Conservation (phyloP, 768 basidiomycete species). For the Pleurotus djamor region DNA sequence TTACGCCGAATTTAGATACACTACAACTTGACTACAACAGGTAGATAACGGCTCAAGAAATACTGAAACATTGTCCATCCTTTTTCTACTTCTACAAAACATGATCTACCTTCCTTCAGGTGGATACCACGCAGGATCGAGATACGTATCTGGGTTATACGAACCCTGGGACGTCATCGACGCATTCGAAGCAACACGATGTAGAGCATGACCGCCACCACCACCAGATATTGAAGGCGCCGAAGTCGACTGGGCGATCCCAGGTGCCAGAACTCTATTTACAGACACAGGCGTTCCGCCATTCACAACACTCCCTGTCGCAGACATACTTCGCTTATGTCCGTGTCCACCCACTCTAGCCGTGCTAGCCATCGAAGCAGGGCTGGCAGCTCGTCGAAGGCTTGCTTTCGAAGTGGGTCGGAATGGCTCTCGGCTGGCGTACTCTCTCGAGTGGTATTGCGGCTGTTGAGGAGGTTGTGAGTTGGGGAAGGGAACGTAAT, state of each 20-base stretch:
- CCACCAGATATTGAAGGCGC: background rate
- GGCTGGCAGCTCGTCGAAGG: background rate
- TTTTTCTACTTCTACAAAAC: too few relatives aligned
- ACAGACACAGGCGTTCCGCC: background rate
- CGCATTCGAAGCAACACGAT: conserved; percentile 23
- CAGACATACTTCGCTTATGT: background rate
- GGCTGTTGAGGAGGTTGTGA: background rate
- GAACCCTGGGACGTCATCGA: conserved; percentile 23
- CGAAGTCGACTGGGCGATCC: background rate
- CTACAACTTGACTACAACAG: too few relatives aligned
- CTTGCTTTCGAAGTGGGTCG: background rate
- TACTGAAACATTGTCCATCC: too few relatives aligned
- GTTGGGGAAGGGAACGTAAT: background rate
- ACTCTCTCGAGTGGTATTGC: background rate
- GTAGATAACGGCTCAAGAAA: too few relatives aligned
- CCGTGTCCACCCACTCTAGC: background rate
- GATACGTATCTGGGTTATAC: conserved; percentile 25
- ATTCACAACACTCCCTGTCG: background rate
- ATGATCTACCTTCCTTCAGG: background rate
- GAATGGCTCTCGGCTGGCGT: background rate
- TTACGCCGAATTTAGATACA: too few relatives aligned
- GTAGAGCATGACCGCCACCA: background rate
- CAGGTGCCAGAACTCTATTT: conserved; percentile 1
- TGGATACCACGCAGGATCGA: conserved; percentile 27
- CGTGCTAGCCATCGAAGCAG: background rate